A percentile compares a stretch with the other conserved stretches of the same genome.
Evolutionary conservation across 495 filamentous ascomycete genomes (phyloP).

Genomic region (Lophiotrema nucula): DNA sequence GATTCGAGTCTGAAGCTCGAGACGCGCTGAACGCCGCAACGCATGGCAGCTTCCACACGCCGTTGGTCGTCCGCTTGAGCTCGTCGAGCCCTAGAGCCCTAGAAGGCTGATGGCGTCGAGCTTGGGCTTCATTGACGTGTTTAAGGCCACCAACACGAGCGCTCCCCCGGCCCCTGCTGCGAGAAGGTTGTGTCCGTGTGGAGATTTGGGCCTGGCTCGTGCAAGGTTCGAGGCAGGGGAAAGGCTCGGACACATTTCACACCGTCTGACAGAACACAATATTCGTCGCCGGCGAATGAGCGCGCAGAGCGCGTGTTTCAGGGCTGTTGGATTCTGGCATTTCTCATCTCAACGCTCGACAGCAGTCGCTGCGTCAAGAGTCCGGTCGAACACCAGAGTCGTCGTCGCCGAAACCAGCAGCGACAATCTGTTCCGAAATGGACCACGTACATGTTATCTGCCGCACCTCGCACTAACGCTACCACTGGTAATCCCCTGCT

Average conservation of each 20-base stretch:
- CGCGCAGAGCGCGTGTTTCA: constrained; percentile 2
- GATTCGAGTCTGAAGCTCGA: not conserved
- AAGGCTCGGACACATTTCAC: constrained; percentile 22
- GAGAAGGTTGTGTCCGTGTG: constrained; percentile 13
- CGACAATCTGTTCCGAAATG: not conserved
- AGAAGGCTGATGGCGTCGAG: constrained; percentile 16
- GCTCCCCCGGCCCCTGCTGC: constrained; percentile 12
- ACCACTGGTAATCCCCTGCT: not conserved
- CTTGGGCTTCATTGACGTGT: constrained; percentile 22
- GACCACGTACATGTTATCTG: constrained; percentile 3
- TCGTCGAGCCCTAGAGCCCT: not conserved
- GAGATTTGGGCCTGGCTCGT: constrained; percentile 23
- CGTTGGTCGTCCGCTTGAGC: constrained; percentile 5
- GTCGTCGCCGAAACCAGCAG: not conserved
- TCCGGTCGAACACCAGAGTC: not conserved
- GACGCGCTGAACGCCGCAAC: not conserved
- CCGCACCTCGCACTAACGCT: constrained; percentile 11
- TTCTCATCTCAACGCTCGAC: constrained; percentile 8
- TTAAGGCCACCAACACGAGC: constrained; percentile 13
- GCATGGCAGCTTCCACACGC: not conserved
- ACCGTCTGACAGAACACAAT: constrained; percentile 3
- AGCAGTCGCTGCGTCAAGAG: not conserved
- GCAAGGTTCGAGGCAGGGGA: constrained; percentile 5
- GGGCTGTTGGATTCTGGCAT: constrained; percentile 14
- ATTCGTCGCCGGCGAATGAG: constrained; percentile 17